Evolutionary conservation across 768 basidiomycete genomes (phyloP).

Genomic region (Hypsizygus marmoreus): DNA sequence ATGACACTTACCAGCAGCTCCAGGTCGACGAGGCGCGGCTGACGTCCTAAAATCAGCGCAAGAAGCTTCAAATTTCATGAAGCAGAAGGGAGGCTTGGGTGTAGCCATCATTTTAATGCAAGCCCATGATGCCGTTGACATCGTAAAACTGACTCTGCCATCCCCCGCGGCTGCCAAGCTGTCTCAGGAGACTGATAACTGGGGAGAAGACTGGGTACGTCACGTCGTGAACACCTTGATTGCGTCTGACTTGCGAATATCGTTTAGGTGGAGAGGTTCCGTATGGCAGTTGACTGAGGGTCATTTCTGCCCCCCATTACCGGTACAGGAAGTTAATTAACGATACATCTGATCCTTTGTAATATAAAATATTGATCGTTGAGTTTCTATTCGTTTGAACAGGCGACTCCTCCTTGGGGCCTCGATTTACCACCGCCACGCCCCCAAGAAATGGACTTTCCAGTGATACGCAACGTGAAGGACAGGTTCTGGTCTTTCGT

Average conservation of each 20-base stretch:
- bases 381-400: too few relatives aligned
- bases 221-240: neutral
- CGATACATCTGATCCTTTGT: too few relatives aligned
- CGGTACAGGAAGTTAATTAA: neutral
- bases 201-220: slow-evolving; percentile 25
- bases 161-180: slow-evolving; percentile 17
- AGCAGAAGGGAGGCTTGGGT: slow-evolving; percentile 24
- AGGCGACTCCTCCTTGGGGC: too few relatives aligned
- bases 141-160: slow-evolving; percentile 26
- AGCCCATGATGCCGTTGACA: slow-evolving; percentile 21
- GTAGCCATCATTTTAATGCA: slow-evolving; percentile 22
- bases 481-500: too few relatives aligned
- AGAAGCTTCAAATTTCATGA: slow-evolving; percentile 21
- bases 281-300: slow-evolving; percentile 15
- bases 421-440: too few relatives aligned
- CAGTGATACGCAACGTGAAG: too few relatives aligned
- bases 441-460: too few relatives aligned
- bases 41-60: slow-evolving; percentile 23
- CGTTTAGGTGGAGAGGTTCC: slow-evolving; percentile 18
- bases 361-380: too few relatives aligned
- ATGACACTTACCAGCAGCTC: neutral
- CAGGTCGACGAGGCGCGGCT: slow-evolving; percentile 17
- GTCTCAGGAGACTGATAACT: slow-evolving; percentile 19
- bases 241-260: too few relatives aligned
- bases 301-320: neutral